A percentile compares a stretch with the other conserved stretches of the same genome.
These are phyloP conservation scores for Boletus barrowsii DNA, from an alignment of 768 basidiomycete species.

Conservation along the genomic window DNA sequence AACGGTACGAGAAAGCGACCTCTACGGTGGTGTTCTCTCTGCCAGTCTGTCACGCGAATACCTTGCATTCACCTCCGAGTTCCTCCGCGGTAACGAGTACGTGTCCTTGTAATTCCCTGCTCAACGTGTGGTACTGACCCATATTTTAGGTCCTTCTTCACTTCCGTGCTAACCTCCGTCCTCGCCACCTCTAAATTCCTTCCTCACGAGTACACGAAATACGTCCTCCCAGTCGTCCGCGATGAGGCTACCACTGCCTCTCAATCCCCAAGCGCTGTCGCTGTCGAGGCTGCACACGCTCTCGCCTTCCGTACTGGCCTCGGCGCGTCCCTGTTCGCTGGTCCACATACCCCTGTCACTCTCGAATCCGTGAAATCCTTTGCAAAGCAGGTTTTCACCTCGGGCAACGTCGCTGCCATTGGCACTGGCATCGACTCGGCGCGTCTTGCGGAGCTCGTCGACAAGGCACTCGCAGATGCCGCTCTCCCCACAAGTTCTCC, in stretches of 20 bases:
- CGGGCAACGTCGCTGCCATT: slow-evolving; percentile 79
- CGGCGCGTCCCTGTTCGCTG: slow-evolving; percentile 84
- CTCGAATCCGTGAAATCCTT: slow-evolving; percentile 70
- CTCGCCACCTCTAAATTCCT: slow-evolving; percentile 80
- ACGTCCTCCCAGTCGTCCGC: slow-evolving; percentile 66
- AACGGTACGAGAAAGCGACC: slow-evolving; percentile 87
- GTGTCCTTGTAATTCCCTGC: slow-evolving; percentile 35
- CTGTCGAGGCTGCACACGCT: slow-evolving; percentile 83
- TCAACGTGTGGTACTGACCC: neutral
- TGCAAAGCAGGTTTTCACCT: slow-evolving; percentile 69
- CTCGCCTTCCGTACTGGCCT: slow-evolving; percentile 95
- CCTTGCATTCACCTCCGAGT: slow-evolving; percentile 91
- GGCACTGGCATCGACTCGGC: slow-evolving; percentile 82
- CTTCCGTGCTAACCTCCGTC: slow-evolving; percentile 82
- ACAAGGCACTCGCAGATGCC: slow-evolving; percentile 54
- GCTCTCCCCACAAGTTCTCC: slow-evolving; percentile 37
- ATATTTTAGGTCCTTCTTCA: slow-evolving; percentile 72
- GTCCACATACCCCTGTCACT: slow-evolving; percentile 61
- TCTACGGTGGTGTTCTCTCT: slow-evolving; percentile 90
- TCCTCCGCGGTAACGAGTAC: slow-evolving; percentile 93
- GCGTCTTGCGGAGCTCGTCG: slow-evolving; percentile 67
- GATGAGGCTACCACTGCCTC: slow-evolving; percentile 64
- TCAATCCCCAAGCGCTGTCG: slow-evolving; percentile 60
- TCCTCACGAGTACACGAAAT: slow-evolving; percentile 74
- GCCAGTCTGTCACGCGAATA: slow-evolving; percentile 84